Percentiles rank a stretch among this genome's conserved stretches.
phyloP scores from a whole-genome alignment of 306 rosid genomes.

The Luffa acutangula region DNA sequence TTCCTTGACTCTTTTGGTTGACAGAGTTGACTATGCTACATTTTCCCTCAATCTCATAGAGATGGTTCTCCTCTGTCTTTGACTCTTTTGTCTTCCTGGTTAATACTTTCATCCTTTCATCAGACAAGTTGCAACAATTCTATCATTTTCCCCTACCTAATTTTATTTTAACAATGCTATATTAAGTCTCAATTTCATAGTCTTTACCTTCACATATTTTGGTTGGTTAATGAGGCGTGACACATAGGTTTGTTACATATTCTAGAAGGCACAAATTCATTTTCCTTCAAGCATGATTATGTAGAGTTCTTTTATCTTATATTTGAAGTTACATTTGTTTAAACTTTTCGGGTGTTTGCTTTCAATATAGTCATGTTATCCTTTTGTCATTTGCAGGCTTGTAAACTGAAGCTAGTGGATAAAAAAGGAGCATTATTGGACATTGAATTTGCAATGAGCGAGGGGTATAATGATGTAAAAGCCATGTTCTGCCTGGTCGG shows the following conservation, averaged over 20 bases:
- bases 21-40: neutral
- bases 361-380: constrained; percentile 20
- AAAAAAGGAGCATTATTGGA: no score
- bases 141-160: neutral
- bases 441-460: no score
- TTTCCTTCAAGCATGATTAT: neutral
- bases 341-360: constrained; percentile 38
- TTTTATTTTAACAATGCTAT: neutral
- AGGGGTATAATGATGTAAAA: no score
- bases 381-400: constrained; percentile 43
- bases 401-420: constrained; percentile 81
- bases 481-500: constrained; percentile 98
- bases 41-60: neutral
- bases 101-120: neutral
- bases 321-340: neutral
- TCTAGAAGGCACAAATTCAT: neutral
- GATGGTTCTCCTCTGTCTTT: neutral
- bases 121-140: neutral
- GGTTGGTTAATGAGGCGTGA: neutral
- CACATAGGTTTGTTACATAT: neutral
- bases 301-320: neutral
- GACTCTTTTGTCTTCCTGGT: neutral
- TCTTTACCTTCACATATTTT: neutral
- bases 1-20: neutral
- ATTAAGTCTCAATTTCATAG: neutral